Evolutionary conservation across 805 yeast species (phyloP).

Genomic region (Wickerhamiella domercqiae): DNA sequence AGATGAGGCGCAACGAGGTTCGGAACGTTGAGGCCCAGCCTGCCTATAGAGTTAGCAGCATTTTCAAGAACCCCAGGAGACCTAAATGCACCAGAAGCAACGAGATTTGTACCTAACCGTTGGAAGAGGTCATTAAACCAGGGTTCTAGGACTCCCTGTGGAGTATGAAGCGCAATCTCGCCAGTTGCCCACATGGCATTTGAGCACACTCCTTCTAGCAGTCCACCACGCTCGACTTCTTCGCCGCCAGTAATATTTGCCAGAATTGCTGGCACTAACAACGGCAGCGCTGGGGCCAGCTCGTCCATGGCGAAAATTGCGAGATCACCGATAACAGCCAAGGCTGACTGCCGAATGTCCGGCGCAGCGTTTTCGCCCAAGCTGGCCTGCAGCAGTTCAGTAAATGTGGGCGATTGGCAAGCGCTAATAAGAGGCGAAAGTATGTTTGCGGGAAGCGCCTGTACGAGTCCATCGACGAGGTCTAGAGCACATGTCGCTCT

Average conservation of each 20-base stretch:
- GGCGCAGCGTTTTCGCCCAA: slow-evolving; percentile 46
- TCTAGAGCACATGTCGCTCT: slow-evolving; percentile 81
- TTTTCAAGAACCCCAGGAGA: slow-evolving; percentile 48
- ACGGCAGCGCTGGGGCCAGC: slow-evolving; percentile 21
- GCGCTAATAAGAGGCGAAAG: slow-evolving; percentile 8
- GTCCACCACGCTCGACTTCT: slow-evolving; percentile 3
- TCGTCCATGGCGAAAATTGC: slow-evolving; percentile 42
- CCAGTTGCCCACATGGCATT: slow-evolving; percentile 94
- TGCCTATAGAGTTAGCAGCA: slow-evolving; percentile 77
- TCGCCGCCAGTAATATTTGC: slow-evolving; percentile 32
- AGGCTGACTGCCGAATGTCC: slow-evolving; percentile 89
- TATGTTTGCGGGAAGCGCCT: slow-evolving; percentile 39
- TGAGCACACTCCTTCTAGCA: slow-evolving; percentile 54
- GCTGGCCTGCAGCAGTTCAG: slow-evolving; percentile 32
- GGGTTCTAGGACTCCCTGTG: slow-evolving; percentile 27
- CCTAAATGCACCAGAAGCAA: slow-evolving; percentile 41
- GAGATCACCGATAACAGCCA: slow-evolving; percentile 82
- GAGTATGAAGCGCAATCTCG: slow-evolving; percentile 54
- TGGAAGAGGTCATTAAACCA: slow-evolving; percentile 40
- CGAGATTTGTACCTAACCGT: slow-evolving; percentile 44
- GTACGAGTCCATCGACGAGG: slow-evolving; percentile 80
- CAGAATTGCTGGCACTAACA: slow-evolving; percentile 32
- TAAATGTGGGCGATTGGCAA: slow-evolving; percentile 29
- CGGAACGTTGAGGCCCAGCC: slow-evolving; percentile 56
- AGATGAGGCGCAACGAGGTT: slow-evolving; percentile 44